Evolutionary conservation across 106 monocot genomes (phyloP).

Genomic region (Allium sativum): DNA sequence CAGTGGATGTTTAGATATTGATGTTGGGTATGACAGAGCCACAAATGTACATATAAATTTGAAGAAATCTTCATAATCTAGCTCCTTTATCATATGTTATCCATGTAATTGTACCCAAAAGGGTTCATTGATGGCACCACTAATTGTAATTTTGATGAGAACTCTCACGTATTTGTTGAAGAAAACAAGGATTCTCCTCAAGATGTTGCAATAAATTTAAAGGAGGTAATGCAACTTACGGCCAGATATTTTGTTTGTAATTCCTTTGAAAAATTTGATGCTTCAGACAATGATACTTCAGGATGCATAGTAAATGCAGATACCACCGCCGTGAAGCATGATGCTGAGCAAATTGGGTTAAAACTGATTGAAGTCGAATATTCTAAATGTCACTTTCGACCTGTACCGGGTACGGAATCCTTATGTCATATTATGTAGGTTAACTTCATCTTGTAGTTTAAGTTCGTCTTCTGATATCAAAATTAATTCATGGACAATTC

Average conservation of each 20-base stretch:
- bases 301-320: not conserved
- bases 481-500: too few species aligned
- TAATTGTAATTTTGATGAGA: conserved; percentile 1
- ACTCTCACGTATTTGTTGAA: not conserved
- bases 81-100: not conserved
- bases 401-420: not conserved
- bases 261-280: conserved; percentile 5
- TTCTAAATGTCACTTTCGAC: not conserved
- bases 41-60: conserved; percentile 4
- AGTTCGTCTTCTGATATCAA: not conserved
- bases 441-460: not conserved
- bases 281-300: not conserved
- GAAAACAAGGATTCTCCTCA: not conserved
- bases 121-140: conserved; percentile 15
- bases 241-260: not conserved
- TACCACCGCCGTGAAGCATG: not conserved
- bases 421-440: not conserved
- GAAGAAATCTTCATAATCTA: not conserved
- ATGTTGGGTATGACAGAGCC: not conserved
- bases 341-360: not conserved
- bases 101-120: conserved; percentile 15
- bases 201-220: not conserved
- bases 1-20: not conserved
- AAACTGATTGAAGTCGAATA: conserved; percentile 10
- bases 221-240: not conserved